These are phyloP conservation scores for Kitagawia praeruptora DNA, from an alignment of 129 eudicot species.

Conservation along the genomic window DNA sequence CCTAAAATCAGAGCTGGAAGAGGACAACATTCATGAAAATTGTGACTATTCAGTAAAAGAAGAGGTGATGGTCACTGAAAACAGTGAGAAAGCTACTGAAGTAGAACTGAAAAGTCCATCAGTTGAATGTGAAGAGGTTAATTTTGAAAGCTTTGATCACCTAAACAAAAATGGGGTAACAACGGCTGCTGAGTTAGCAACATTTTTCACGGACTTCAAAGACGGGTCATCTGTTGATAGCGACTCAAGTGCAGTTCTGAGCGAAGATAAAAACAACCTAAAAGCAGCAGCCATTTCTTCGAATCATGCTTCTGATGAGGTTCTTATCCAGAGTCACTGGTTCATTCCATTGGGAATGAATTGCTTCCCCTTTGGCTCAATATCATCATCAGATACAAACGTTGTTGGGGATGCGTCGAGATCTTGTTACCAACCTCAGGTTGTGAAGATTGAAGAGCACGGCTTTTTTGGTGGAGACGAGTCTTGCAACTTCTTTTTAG, in stretches of 20 bases:
- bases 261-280: slow-evolving; percentile 55
- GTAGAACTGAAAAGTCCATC: slow-evolving; percentile 15
- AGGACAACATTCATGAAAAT: slow-evolving; percentile 26
- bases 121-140: background rate
- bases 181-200: slow-evolving; percentile 11
- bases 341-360: slow-evolving; percentile 15
- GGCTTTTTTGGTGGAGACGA: slow-evolving; percentile 73
- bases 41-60: slow-evolving; percentile 34
- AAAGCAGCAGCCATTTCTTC: slow-evolving; percentile 18
- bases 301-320: slow-evolving; percentile 1
- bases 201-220: slow-evolving; percentile 36
- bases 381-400: slow-evolving; percentile 4
- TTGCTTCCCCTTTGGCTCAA: slow-evolving; percentile 19
- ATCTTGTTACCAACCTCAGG: slow-evolving; percentile 49
- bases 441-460: slow-evolving; percentile 81
- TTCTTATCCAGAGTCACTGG: slow-evolving; percentile 14
- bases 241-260: slow-evolving; percentile 77
- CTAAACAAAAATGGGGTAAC: slow-evolving; percentile 9
- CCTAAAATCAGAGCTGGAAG: slow-evolving; percentile 56
- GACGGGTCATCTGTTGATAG: slow-evolving; percentile 71
- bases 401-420: slow-evolving; percentile 32
- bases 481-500: slow-evolving; percentile 75
- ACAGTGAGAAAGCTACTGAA: slow-evolving; percentile 11
- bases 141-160: slow-evolving; percentile 10
- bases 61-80: slow-evolving; percentile 26